Conservation (phyloP, 805 yeast genomes). For the Lipomyces yamadae region DNA sequence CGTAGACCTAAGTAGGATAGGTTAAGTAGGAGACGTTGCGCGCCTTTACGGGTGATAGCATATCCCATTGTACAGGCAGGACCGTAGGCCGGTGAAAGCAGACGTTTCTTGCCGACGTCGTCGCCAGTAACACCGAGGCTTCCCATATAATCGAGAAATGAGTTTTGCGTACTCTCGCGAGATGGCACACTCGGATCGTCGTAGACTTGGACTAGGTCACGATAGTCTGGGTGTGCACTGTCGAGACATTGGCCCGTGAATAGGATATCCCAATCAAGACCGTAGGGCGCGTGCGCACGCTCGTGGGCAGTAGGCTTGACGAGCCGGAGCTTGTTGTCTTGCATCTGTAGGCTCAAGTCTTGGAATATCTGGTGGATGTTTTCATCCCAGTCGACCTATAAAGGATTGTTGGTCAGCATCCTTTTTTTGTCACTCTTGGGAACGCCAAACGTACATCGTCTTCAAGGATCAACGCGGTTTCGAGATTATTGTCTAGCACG, state of each 20-base stretch:
- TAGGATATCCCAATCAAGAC: constrained; percentile 33
- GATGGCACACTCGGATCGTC: constrained; percentile 23
- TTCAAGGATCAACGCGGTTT: constrained; percentile 25
- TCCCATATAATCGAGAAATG: constrained; percentile 9
- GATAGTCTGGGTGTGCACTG: constrained; percentile 17
- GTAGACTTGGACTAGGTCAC: constrained; percentile 19
- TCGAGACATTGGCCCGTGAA: constrained; percentile 24
- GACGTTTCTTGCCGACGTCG: constrained; percentile 21
- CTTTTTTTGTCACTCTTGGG: too few species aligned
- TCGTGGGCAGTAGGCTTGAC: constrained; percentile 25
- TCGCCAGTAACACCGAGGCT: constrained; percentile 10
- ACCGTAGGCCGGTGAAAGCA: constrained; percentile 20
- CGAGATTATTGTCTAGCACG: constrained; percentile 20
- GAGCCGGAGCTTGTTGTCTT: constrained; percentile 14
- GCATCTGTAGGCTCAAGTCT: constrained; percentile 11
- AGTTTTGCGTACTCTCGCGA: constrained; percentile 2
- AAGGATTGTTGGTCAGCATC: neutral
- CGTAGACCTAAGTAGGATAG: constrained; percentile 24
- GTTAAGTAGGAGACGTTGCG: constrained; percentile 28
- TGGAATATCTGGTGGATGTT: constrained; percentile 24
- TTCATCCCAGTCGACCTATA: constrained; percentile 26
- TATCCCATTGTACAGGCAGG: constrained; percentile 33
- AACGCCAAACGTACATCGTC: constrained; percentile 19
- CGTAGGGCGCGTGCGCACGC: constrained; percentile 27
- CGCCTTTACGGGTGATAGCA: constrained; percentile 31